A percentile compares a stretch with the other conserved stretches of the same genome.
Evolutionary conservation across 2,329 filamentous ascomycete species (phyloP).

Genomic region (Chrysoporthe cubensis): DNA sequence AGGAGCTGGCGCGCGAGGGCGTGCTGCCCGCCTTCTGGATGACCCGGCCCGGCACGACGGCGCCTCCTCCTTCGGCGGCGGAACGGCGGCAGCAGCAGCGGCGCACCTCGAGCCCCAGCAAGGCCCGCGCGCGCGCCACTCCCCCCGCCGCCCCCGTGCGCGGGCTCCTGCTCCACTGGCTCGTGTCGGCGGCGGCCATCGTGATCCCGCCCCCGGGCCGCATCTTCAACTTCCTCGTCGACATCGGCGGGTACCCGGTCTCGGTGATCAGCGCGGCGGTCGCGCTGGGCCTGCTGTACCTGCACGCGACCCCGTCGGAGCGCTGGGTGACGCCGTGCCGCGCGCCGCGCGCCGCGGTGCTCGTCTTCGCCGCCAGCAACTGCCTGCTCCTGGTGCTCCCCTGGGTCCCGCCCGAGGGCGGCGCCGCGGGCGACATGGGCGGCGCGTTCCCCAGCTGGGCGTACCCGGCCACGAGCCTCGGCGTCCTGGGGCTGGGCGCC

Average conservation of each 20-base stretch:
- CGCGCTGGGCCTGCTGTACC: slow-evolving; percentile 39
- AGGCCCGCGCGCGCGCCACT: not conserved
- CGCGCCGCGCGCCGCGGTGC: slow-evolving; percentile 36
- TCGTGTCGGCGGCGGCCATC: slow-evolving; percentile 62
- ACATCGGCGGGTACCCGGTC: slow-evolving; percentile 44
- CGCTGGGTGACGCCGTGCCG: slow-evolving; percentile 38
- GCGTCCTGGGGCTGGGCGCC: slow-evolving; percentile 39
- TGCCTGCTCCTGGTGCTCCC: slow-evolving; percentile 41
- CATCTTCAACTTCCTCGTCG: slow-evolving; percentile 45
- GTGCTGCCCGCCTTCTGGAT: slow-evolving; percentile 48
- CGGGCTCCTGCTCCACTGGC: slow-evolving; percentile 60
- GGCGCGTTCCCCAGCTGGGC: slow-evolving; percentile 41
- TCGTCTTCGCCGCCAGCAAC: slow-evolving; percentile 40
- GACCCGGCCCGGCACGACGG: slow-evolving; percentile 29
- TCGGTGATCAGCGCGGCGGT: slow-evolving; percentile 41
- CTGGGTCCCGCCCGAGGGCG: slow-evolving; percentile 40
- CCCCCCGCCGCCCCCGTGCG: slow-evolving; percentile 31
- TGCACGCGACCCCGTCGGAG: slow-evolving; percentile 37
- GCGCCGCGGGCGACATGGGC: slow-evolving; percentile 31
- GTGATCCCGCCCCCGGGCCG: slow-evolving; percentile 52
- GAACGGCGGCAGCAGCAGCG: not conserved
- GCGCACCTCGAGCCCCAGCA: slow-evolving; percentile 19
- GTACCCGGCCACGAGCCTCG: slow-evolving; percentile 42
- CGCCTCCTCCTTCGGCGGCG: not conserved
- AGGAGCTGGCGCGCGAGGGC: slow-evolving; percentile 52